phyloP scores from a whole-genome alignment of 1,284 basidiomycete species.

The Singerocomus rubriflavus region DNA sequence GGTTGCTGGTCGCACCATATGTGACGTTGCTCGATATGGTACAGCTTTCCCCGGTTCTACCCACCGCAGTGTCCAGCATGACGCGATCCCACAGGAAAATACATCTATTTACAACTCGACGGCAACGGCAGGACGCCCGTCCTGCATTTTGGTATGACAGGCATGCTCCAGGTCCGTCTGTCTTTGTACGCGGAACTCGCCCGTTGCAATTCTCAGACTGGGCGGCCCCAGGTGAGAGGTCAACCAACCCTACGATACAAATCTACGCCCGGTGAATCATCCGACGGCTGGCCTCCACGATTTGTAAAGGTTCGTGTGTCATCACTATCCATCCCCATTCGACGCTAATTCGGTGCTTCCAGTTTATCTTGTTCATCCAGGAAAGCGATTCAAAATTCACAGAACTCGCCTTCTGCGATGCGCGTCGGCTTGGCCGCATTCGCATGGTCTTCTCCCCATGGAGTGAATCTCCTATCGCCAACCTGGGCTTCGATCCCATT shows the following conservation, averaged over 20 bases:
- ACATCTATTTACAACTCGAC: constrained; percentile 70
- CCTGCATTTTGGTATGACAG: constrained; percentile 84
- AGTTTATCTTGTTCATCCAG: constrained; percentile 65
- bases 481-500: constrained; percentile 78
- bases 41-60: neutral
- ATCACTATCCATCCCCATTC: neutral
- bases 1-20: constrained; percentile 57
- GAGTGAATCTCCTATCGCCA: constrained; percentile 64
- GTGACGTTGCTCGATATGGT: constrained; percentile 64
- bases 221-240: constrained; percentile 55
- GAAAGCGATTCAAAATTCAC: constrained; percentile 31
- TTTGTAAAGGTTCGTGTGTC: constrained; percentile 58
- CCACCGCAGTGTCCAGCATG: neutral
- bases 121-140: constrained; percentile 66
- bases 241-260: constrained; percentile 63
- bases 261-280: constrained; percentile 47
- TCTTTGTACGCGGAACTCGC: neutral
- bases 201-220: neutral
- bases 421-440: constrained; percentile 71
- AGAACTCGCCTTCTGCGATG: constrained; percentile 64
- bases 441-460: constrained; percentile 60
- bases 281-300: constrained; percentile 72
- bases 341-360: neutral
- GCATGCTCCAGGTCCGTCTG: constrained; percentile 63
- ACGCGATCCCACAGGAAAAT: constrained; percentile 55